Evolutionary conservation across 2,329 filamentous ascomycete species (phyloP).

Genomic region (Sclerotinia glacialis): DNA sequence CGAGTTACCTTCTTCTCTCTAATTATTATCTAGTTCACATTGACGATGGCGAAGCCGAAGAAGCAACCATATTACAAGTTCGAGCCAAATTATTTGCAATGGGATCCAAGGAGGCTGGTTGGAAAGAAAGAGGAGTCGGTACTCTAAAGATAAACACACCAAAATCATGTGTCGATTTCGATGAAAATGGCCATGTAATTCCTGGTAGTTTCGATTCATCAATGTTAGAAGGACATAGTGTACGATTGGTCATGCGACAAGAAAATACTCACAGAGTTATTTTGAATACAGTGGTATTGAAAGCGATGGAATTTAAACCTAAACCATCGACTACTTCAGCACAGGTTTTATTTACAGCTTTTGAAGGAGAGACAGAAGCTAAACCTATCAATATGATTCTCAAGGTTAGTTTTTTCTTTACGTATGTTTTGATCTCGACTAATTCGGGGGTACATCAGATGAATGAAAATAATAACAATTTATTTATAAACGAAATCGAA

Average conservation of each 20-base stretch:
- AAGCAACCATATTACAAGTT: slow-evolving; percentile 70
- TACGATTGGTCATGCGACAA: slow-evolving; percentile 84
- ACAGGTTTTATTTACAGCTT: slow-evolving; percentile 65
- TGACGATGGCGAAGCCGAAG: slow-evolving; percentile 84
- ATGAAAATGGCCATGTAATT: slow-evolving; percentile 50
- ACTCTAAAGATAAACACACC: slow-evolving; percentile 81
- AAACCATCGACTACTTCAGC: slow-evolving; percentile 55
- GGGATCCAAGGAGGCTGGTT: slow-evolving; percentile 58
- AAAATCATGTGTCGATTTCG: slow-evolving; percentile 53
- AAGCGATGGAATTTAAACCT: slow-evolving; percentile 75
- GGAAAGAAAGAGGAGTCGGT: slow-evolving; percentile 87
- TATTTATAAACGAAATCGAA: slow-evolving; percentile 39
- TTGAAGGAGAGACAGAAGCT: slow-evolving; percentile 54
- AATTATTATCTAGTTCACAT: slow-evolving; percentile 49
- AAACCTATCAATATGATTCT: slow-evolving; percentile 59
- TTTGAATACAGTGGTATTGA: slow-evolving; percentile 78
- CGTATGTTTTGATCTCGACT: slow-evolving; percentile 10
- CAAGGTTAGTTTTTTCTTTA: slow-evolving; percentile 49
- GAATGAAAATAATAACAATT: slow-evolving; percentile 37
- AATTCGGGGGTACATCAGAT: slow-evolving; percentile 29
- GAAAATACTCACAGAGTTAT: slow-evolving; percentile 85
- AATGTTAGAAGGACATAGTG: slow-evolving; percentile 49
- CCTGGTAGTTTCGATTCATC: slow-evolving; percentile 57
- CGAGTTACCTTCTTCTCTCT: not conserved
- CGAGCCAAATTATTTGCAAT: slow-evolving; percentile 85